Evolutionary conservation across 192 early-diverging fungal species (phyloP).

Genomic region (Linnemannia elongata): DNA sequence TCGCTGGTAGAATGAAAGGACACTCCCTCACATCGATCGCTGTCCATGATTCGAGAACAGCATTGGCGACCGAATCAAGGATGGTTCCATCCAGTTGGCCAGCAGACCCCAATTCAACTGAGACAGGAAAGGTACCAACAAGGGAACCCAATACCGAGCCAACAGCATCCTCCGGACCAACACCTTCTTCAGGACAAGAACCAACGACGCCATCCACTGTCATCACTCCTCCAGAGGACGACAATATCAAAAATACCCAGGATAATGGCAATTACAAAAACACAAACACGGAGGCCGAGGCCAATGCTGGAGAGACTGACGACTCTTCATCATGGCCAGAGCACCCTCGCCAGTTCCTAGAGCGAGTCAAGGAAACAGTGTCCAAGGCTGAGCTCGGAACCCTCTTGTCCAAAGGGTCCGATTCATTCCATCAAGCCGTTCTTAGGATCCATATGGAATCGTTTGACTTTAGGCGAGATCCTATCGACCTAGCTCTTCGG

Average conservation of each 20-base stretch:
- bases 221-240: background rate
- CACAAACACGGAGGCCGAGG: too few species aligned
- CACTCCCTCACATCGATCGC: background rate
- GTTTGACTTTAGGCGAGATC: slow-evolving; percentile 72
- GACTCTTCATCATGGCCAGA: slow-evolving; percentile 33
- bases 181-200: background rate
- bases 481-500: slow-evolving; percentile 76
- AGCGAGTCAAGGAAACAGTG: slow-evolving; percentile 60
- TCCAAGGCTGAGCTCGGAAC: slow-evolving; percentile 67
- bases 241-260: background rate
- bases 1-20: background rate
- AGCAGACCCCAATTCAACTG: background rate
- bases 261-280: background rate
- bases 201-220: background rate
- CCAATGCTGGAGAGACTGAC: background rate
- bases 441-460: slow-evolving; percentile 71
- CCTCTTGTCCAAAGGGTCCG: slow-evolving; percentile 65
- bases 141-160: background rate
- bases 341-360: slow-evolving; percentile 59
- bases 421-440: slow-evolving; percentile 68
- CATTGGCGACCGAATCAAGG: background rate
- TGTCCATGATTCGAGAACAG: background rate
- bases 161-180: background rate
- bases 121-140: background rate
- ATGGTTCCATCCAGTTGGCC: background rate